phyloP scores from a whole-genome alignment of 2,329 filamentous ascomycete genomes.

The Coniochaeta prunicola region DNA sequence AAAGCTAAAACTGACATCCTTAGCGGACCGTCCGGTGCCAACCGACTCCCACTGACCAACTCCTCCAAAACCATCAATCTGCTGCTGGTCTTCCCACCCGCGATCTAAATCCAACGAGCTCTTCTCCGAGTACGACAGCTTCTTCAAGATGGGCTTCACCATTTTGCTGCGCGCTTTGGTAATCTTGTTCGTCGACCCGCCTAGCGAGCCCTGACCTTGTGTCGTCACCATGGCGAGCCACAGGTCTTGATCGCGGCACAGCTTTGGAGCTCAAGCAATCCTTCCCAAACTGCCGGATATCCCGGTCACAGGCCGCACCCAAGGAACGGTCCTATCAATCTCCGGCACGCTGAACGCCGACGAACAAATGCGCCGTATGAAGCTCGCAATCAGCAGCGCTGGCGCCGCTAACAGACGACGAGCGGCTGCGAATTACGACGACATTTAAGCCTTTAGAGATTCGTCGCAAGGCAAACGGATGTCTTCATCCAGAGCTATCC shows the following conservation, averaged over 20 bases:
- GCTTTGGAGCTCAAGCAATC: background rate
- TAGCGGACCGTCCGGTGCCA: slow-evolving; percentile 18
- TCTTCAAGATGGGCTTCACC: slow-evolving; percentile 58
- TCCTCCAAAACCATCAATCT: slow-evolving; percentile 21
- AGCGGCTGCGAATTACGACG: background rate
- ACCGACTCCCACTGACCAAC: background rate
- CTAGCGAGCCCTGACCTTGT: slow-evolving; percentile 20
- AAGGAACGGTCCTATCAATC: background rate
- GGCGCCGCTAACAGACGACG: slow-evolving; percentile 3
- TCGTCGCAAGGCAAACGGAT: background rate
- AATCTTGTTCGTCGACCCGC: slow-evolving; percentile 26
- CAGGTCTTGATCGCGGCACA: background rate
- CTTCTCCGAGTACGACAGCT: slow-evolving; percentile 50
- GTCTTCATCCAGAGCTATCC: background rate
- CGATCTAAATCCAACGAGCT: slow-evolving; percentile 57
- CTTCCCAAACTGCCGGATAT: background rate
- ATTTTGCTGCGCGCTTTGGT: slow-evolving; percentile 40
- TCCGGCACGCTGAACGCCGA: background rate
- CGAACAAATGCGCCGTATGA: background rate
- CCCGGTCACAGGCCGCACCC: background rate
- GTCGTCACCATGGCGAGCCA: background rate
- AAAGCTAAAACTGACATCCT: slow-evolving; percentile 39
- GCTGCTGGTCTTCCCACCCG: slow-evolving; percentile 47
- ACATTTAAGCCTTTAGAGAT: background rate
- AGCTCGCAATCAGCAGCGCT: background rate